Evolutionary conservation across 805 yeast species (phyloP).

Genomic region (Ogataea nonfermentans): DNA sequence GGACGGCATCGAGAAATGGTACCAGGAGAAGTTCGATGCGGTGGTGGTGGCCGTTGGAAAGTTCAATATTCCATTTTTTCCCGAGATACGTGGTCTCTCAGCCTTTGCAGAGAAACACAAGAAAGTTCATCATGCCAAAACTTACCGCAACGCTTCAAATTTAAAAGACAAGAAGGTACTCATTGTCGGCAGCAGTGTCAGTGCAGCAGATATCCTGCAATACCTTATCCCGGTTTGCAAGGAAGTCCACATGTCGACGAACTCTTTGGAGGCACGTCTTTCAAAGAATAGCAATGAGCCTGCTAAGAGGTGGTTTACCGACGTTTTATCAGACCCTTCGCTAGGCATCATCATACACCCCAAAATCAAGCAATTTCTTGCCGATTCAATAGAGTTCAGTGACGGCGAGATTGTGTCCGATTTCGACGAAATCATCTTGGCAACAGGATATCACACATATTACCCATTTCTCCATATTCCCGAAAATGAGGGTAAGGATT

Average conservation of each 20-base stretch:
- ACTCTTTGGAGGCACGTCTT: background rate
- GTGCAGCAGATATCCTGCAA: conserved; percentile 62
- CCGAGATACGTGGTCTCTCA: conserved; percentile 35
- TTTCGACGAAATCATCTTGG: conserved; percentile 42
- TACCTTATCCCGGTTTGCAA: conserved; percentile 34
- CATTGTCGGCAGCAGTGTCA: conserved; percentile 45
- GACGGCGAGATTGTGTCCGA: conserved; percentile 33
- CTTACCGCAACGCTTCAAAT: conserved; percentile 30
- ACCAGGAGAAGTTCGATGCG: conserved; percentile 41
- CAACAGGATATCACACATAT: conserved; percentile 52
- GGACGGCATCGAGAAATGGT: conserved; percentile 35
- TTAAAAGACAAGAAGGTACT: conserved; percentile 32
- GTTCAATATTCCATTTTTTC: conserved; percentile 40
- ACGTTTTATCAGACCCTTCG: conserved; percentile 35
- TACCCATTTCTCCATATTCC: conserved; percentile 37
- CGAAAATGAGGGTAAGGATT: conserved; percentile 7
- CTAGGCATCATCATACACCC: conserved; percentile 34
- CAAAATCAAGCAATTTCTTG: conserved; percentile 40
- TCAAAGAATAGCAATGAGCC: conserved; percentile 25
- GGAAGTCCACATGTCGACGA: conserved; percentile 21
- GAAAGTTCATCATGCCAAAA: conserved; percentile 27
- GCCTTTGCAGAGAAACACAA: conserved; percentile 34
- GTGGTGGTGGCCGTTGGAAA: conserved; percentile 41
- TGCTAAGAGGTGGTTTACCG: conserved; percentile 29
- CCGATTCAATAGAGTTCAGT: conserved; percentile 31